phyloP scores from a whole-genome alignment of 2,329 filamentous ascomycete species.

The Ascocoryne sarcoides region DNA sequence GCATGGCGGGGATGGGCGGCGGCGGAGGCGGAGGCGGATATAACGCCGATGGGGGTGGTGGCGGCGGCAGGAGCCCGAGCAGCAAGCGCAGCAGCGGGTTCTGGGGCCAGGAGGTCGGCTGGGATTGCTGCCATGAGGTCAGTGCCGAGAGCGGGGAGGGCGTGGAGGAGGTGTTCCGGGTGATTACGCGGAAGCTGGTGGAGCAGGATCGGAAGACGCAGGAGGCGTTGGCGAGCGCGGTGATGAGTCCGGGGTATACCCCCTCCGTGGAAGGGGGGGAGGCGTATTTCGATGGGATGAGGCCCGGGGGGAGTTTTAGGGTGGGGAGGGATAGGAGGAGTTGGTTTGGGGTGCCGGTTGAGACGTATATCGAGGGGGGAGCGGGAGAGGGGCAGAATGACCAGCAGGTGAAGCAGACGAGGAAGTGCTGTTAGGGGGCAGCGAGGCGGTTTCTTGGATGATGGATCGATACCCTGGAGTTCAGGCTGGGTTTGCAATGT shows the following conservation, averaged over 20 bases:
- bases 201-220: conserved; percentile 58
- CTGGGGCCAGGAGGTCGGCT: conserved; percentile 89
- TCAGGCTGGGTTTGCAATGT: conserved; percentile 7
- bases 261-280: conserved; percentile 28
- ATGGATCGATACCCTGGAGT: conserved; percentile 18
- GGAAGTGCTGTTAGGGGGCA: conserved; percentile 22
- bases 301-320: conserved; percentile 49
- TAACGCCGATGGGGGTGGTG: conserved; percentile 9
- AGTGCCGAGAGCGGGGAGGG: conserved; percentile 89
- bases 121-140: conserved; percentile 97
- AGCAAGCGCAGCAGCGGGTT: conserved; percentile 65
- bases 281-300: conserved; percentile 38
- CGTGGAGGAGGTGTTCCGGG: conserved; percentile 91
- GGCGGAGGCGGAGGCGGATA: conserved; percentile 3
- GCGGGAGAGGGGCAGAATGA: conserved; percentile 19
- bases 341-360: conserved; percentile 53
- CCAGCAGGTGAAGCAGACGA: conserved; percentile 22
- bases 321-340: conserved; percentile 54
- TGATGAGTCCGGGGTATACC: conserved; percentile 35
- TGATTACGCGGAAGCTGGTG: conserved; percentile 74
- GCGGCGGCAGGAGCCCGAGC: conserved; percentile 50
- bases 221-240: conserved; percentile 37
- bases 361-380: conserved; percentile 31
- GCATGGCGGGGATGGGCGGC: too few relatives aligned
- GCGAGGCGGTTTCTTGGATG: background rate